Base-by-base conservation (phyloP, 768 basidiomycete genomes). In the Tulasnella sp. region DNA sequence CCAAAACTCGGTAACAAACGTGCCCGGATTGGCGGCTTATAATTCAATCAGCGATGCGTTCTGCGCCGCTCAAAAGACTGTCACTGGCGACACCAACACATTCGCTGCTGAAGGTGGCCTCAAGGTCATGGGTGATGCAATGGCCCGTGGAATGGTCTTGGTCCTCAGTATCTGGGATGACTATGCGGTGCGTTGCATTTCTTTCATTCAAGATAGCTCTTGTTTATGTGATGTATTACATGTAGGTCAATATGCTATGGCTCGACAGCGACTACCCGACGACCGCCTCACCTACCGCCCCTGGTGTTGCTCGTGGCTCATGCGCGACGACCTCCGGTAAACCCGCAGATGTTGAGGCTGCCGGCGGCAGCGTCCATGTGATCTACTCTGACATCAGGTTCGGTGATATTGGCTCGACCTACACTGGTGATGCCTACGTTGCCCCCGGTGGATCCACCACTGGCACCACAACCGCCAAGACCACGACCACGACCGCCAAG, bases 111-210 rank as follows among this genome's bases (percentile, higher is more conserved):
- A 73, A 62, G 77, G 77, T 58, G 77, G 78, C 32, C 67, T 80
- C 41, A 63, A 66, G 24, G 60, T 53, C 52, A 70, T 73, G 67
- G 70, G 70, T 60, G 60, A 65, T 48, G 67, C 76, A 10, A 67
- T 78, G 61, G 66, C 64, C 41, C 66, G 68, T 50, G 78, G 78
- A 47, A 74, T 78, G 73, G 79, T 78, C 45, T 70, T 80, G 62
- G 77, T 77, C 60, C 68, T 80, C 66, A 72, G 70, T 50, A 60
- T 80, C 63, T 80, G 80, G 80, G 80, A 80, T 67, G 80, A 81
- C 70, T 73, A 80, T 65, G 71, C 71, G 27, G 78, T 70, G n/a
- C n/a, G n/a, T n/a, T n/a, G n/a, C n/a, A n/a, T n/a, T n/a, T n/a
- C n/a, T n/a, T n/a, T n/a, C n/a, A n/a, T n/a, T n/a, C n/a, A n/a